Evolutionary conservation across 1,139 yeast species (phyloP).

Genomic region (Pichia sorboxylosa): DNA sequence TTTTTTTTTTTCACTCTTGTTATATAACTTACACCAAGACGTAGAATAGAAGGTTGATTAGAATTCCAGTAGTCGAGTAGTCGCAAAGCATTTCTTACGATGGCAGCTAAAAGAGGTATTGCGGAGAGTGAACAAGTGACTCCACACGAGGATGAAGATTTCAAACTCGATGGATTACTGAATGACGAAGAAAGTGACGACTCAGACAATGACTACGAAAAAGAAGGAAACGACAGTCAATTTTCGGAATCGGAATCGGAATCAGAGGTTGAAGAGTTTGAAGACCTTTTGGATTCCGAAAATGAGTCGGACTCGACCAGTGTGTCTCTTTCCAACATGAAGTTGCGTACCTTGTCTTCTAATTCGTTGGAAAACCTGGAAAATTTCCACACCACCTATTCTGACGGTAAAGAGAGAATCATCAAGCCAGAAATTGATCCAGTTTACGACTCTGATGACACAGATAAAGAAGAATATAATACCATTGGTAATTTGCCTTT

Average conservation of each 20-base stretch:
- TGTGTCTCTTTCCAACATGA: slow-evolving; percentile 41
- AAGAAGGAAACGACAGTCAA: slow-evolving; percentile 27
- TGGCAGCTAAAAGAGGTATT: slow-evolving; percentile 6
- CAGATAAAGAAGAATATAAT: slow-evolving; percentile 73
- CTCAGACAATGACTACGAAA: slow-evolving; percentile 26
- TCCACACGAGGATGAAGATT: slow-evolving; percentile 10
- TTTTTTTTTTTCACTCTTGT: background rate
- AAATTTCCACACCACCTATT: slow-evolving; percentile 40
- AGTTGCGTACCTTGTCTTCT: slow-evolving; percentile 37
- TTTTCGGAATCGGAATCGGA: slow-evolving; percentile 52
- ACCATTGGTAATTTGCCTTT: slow-evolving; percentile 90
- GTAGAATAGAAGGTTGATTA: no score
- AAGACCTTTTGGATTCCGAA: slow-evolving; percentile 20
- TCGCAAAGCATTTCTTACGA: no score
- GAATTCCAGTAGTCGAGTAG: no score
- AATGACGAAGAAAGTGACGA: slow-evolving; percentile 26
- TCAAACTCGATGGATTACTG: slow-evolving; percentile 27
- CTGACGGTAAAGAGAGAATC: slow-evolving; percentile 72
- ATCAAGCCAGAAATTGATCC: slow-evolving; percentile 88
- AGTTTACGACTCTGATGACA: slow-evolving; percentile 84
- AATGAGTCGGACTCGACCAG: slow-evolving; percentile 37
- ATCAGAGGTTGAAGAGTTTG: slow-evolving; percentile 20
- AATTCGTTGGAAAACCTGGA: slow-evolving; percentile 25
- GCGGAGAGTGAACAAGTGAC: slow-evolving; percentile 11
- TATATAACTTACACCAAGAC: no score